Evolutionary conservation across 2,329 filamentous ascomycete species (phyloP), one percentile per base, ranked within the genome.

Genomic region (Cephalotrichum gorgonifer): DNA sequence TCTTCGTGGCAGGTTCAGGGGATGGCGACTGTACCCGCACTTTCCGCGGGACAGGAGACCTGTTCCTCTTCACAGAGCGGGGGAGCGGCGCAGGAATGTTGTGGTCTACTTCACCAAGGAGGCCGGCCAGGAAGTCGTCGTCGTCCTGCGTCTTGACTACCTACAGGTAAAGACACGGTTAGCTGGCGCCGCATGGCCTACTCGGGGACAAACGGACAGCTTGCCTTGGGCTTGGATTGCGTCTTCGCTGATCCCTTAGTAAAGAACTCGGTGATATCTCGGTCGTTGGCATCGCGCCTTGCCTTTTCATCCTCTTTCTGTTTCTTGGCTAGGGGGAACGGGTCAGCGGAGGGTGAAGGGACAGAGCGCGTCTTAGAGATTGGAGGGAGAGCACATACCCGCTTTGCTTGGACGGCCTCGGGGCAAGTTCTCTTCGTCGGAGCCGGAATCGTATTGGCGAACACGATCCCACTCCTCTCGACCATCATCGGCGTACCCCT

Each of bases 401-500:
- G 68, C 61, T 66, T 81, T 75, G 57, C 69, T 69, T 49, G 72
- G 66, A 52, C 72, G 72, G 26, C 72, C 71, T 43, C 70, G 70
- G 8, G 66, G 56, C 17, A 27, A 23, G 54, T 63, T 62, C 31
- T 87, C 79, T 31, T 83, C 83, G 39, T 94, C 88, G 53, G 82
- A 90, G 52, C 93, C 88, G 31, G 83, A 86, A 53, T 84, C 77
- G 63, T 85, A 79, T 54, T 76, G 73, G 55, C 75, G 72, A 55
- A 84, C 76, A 57, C 85, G 79, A 66, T 91, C 83, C 90, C 91
- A 91, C 58, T 97, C 93, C 68, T 95, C 90, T 49, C 93, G 84
- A 52, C 93, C 93, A 62, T 97, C 93, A 63, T 97, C 91, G 55
- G 88, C 91, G 61, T 98, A 98, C 33, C 93, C 91, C 63, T 91